These are phyloP conservation scores for Nymphaea colorata DNA, from an alignment of 164 flowering plant species.

Conservation along the genomic window DNA sequence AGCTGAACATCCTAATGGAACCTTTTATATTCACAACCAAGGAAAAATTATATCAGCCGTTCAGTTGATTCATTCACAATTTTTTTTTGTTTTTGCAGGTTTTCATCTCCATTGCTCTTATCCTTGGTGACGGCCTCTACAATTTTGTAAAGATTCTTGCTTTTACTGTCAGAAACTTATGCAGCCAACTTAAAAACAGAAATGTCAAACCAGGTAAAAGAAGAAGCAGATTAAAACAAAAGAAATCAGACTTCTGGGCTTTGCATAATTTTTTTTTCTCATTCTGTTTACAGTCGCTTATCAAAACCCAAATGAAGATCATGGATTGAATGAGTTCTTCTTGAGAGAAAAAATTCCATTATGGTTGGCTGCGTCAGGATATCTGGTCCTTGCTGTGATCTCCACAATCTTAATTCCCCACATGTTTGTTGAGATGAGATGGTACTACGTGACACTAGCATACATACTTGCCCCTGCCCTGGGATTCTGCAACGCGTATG, in stretches of 20 bases:
- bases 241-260: not conserved
- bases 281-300: too few relatives aligned
- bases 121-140: conserved; percentile 88
- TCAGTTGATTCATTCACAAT: not conserved
- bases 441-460: conserved; percentile 68
- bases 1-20: not conserved
- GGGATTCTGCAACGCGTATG: conserved; percentile 93
- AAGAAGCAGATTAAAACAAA: not conserved
- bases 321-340: conserved; percentile 38
- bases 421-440: conserved; percentile 75
- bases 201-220: conserved; percentile 26
- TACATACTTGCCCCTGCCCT: conserved; percentile 76
- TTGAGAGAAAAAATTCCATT: conserved; percentile 58
- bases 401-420: conserved; percentile 62
- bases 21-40: not conserved
- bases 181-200: conserved; percentile 16
- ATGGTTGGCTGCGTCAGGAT: conserved; percentile 58
- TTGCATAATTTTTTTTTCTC: not conserved
- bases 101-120: conserved; percentile 65
- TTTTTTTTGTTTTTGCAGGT: conserved; percentile 44
- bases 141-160: conserved; percentile 52
- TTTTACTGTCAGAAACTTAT: conserved; percentile 28
- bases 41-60: not conserved
- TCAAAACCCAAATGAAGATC: too few relatives aligned
- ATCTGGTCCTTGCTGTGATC: conserved; percentile 37